Percentiles rank a stretch among this genome's conserved stretches.
phyloP scores from a whole-genome alignment of 768 basidiomycete species.

The Russula brevipes region DNA sequence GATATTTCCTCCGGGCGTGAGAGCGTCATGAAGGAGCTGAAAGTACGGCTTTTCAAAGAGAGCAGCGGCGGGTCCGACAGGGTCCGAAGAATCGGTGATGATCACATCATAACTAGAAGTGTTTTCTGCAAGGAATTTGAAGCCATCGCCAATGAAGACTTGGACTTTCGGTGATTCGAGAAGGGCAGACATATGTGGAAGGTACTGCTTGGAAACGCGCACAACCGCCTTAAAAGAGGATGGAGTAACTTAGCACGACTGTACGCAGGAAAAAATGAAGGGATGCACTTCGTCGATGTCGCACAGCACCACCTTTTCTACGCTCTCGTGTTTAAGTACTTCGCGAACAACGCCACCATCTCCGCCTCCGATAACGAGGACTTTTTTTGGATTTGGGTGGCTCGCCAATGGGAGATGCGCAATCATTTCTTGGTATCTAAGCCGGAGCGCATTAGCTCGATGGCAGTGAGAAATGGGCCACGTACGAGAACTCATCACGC shows the following conservation, averaged over 20 bases:
- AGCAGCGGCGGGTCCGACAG: constrained; percentile 89
- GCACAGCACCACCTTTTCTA: constrained; percentile 89
- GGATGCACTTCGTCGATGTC: constrained; percentile 87
- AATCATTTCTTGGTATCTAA: constrained; percentile 98
- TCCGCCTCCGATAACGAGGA: constrained; percentile 96
- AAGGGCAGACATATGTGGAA: constrained; percentile 90
- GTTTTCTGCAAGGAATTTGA: constrained; percentile 92
- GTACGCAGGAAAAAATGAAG: not conserved
- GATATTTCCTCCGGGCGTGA: constrained; percentile 85
- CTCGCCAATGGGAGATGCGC: constrained; percentile 92
- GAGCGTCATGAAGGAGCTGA: constrained; percentile 84
- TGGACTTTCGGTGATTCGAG: constrained; percentile 75
- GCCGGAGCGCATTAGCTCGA: constrained; percentile 1
- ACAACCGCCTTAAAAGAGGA: constrained; percentile 66
- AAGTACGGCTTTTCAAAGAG: constrained; percentile 98
- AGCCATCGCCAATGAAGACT: constrained; percentile 89
- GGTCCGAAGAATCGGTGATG: constrained; percentile 98
- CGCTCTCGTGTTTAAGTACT: constrained; percentile 87
- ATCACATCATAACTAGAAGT: constrained; percentile 90
- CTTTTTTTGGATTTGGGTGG: constrained; percentile 93
- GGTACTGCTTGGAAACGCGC: constrained; percentile 87
- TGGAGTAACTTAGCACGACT: not conserved
- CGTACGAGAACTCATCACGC: constrained; percentile 96
- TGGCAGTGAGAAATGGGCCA: constrained; percentile 23
- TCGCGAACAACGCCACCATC: constrained; percentile 98